Conservation (phyloP, 2,329 filamentous ascomycete genomes). For the Apiospora phragmitis region DNA sequence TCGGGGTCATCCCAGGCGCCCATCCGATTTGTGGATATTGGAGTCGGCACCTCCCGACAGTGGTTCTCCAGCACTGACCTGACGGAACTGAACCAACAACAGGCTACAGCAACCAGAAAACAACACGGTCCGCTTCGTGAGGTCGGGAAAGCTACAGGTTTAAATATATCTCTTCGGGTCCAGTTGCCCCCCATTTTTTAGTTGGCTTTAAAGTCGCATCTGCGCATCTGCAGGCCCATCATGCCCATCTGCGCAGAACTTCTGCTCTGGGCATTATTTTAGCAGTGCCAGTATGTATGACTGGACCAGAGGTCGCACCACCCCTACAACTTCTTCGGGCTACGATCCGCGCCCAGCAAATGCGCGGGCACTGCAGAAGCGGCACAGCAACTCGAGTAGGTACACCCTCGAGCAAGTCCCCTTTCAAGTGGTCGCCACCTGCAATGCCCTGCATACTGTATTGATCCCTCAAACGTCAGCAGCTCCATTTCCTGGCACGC, state of each 20-base stretch:
- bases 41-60: neutral
- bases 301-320: neutral
- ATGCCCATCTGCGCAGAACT: neutral
- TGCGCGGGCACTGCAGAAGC: neutral
- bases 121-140: neutral
- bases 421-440: constrained; percentile 2
- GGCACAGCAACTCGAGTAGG: neutral
- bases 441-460: constrained; percentile 3
- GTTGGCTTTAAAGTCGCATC: neutral
- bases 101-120: neutral
- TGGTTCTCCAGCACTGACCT: neutral
- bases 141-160: neutral
- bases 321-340: constrained; percentile 8
- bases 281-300: neutral
- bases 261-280: neutral
- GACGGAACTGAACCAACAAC: neutral
- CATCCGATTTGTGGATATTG: neutral
- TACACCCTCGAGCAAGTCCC: neutral
- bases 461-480: constrained; percentile 7
- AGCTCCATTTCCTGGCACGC: neutral
- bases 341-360: constrained; percentile 1
- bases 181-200: neutral
- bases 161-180: constrained; percentile 1
- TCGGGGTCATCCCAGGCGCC: neutral
- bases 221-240: neutral